Base-by-base conservation (phyloP, 176 grass and related monocot genomes). In the Rhynchospora breviuscula region DNA sequence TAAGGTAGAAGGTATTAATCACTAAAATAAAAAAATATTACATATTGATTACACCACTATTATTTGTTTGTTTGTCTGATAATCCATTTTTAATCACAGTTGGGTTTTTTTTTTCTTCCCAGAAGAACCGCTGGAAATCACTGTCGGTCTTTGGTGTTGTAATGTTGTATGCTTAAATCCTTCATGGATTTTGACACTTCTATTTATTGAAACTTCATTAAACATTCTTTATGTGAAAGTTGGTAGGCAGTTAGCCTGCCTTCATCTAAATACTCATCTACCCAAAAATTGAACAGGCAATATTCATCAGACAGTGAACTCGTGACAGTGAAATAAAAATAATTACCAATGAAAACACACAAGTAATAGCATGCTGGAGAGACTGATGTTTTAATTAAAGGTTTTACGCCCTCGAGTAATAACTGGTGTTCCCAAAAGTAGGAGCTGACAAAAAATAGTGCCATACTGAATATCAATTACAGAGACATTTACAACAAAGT, bases 181-280 rank as follows among this genome's bases (percentile, higher is more conserved):
- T 77, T 56, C 29, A 77, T 77, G 11, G 15, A 56, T 77, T 56
- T 77, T 56, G 73, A 75, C 70, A 75, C 49, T 77, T 77, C 73
- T 23, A 29, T 77, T 53, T 54, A 6, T 76, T 76, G 35, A 19
- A 33, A 56, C 23, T 56, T 70, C 31, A 54, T 75, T 8, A 7
- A 0, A 56, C 10, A 49, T 76, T 75, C 19, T 52, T 75, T 76
- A 26, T 0, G 13, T 23, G 2, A 53, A 15, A 77, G 13, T 56
- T 56, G 73, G 73, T 77, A 13, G 23, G 73, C 6, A 33, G 73
- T 53, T 77, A 8, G 1, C 72, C 49, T 69, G 35, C 40, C 29
- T 40, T 67, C 29, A 43, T 67, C 65, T 14, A 54, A 76, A n/a
- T 26, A 54, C 5, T 56, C 68, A 7, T 31, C 53, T 15, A 18